Base-by-base conservation (phyloP, 208 protist genomes). In the Crithidia sp. region DNA sequence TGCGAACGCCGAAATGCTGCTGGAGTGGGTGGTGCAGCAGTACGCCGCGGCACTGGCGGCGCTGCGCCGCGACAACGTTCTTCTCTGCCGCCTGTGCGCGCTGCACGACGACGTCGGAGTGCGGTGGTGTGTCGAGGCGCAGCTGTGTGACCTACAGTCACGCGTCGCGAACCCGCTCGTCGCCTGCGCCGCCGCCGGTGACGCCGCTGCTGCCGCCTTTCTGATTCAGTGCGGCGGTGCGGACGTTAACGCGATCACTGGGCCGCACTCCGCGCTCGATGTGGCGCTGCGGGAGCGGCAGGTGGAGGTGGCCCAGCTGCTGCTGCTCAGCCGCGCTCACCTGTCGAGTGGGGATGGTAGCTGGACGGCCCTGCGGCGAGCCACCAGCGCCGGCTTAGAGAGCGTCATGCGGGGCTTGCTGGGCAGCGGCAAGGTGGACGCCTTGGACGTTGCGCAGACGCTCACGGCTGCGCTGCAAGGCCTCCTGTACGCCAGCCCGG, bases 41-140 rank as follows among this genome's bases (percentile, higher is more conserved):
- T 70, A 56, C 37, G 54, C 58, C 6, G 61, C 59, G 5, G 73
- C 65, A 13, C 71, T 79, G 41, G 28, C 63, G 44, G 71, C 74
- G 57, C 70, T 83, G 62, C 49, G 62, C 13, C 16, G 62, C 28
- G 74, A 89, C 59, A 91, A 91, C 64, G 58, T 72, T 39, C 82
- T 93, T 2, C 70, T 91, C 45, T 87, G 78, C 69, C 82, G 84
- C 14, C 74, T 92, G 41, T 89, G 81, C 53, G 67, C 60, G 16
- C 28, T 67, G 28, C 64, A 71, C 49, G 67, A 77, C 43, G 77
- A 66, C 43, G 71, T 75, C 39, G 70, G 84, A 57, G 64, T 92
- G 58, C 81, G 86, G 37, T 94, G 89, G 89, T 94, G 89, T 45
- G 56, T 89, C 4, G 86, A 88, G 64, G 77, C 64, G 45, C 66